Conservation (phyloP, 208 protist genomes). For the Tritrichomonas foetus region DNA sequence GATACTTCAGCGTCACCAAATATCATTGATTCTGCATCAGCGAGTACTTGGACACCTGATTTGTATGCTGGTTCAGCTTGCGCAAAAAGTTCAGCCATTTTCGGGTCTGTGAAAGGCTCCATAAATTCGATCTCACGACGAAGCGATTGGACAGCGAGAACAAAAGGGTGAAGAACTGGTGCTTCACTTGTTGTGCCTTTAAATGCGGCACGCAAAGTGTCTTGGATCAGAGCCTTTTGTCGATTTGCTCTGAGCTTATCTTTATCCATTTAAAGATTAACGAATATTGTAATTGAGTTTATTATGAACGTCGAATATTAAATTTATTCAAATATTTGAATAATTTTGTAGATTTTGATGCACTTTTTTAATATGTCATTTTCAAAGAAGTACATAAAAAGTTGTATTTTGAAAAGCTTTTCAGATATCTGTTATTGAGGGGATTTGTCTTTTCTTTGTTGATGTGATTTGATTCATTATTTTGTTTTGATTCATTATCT, state of each 20-base stretch:
- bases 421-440: no score
- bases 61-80: neutral
- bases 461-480: no score
- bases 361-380: no score
- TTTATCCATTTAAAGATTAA: no score
- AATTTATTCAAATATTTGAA: no score
- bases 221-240: slow-evolving; percentile 24
- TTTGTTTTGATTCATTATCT: no score
- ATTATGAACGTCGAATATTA: no score
- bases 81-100: neutral
- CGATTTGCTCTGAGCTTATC: neutral
- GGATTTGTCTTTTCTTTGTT: no score
- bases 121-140: neutral
- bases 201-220: neutral
- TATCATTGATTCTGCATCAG: neutral
- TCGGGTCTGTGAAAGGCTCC: neutral
- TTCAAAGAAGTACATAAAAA: no score
- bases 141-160: neutral
- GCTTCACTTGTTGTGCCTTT: neutral
- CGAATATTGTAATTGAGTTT: no score
- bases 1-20: neutral
- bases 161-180: neutral
- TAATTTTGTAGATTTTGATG: no score
- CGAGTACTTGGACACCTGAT: neutral
- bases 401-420: no score